A percentile compares a stretch with the other conserved stretches of the same genome.
Conservation (phyloP, 495 filamentous ascomycete genomes). For the Penicillium roqueforti region DNA sequence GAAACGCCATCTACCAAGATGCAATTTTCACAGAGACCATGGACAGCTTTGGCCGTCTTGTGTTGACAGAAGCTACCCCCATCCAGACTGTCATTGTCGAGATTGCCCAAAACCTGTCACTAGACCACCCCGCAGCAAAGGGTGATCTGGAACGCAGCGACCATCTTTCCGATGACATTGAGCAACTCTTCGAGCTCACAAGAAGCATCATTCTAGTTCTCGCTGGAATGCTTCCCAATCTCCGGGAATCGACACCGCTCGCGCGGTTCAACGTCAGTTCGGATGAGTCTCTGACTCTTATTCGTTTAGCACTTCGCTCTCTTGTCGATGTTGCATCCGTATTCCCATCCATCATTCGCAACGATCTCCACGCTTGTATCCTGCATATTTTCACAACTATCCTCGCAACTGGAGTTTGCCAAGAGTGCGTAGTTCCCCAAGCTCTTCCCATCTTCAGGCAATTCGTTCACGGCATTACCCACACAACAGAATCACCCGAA, state of each 20-base stretch:
- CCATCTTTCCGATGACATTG: constrained; percentile 90
- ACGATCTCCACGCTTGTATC: constrained; percentile 94
- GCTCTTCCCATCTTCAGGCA: constrained; percentile 87
- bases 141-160: constrained; percentile 60
- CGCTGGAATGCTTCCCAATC: constrained; percentile 77
- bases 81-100: constrained; percentile 93
- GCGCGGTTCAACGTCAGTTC: constrained; percentile 56
- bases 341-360: constrained; percentile 93
- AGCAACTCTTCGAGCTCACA: constrained; percentile 95
- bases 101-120: constrained; percentile 82
- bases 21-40: constrained; percentile 96
- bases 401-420: constrained; percentile 79
- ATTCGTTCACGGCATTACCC: constrained; percentile 73
- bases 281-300: constrained; percentile 79
- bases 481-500: constrained; percentile 32
- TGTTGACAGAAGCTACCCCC: constrained; percentile 79
- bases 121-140: constrained; percentile 86
- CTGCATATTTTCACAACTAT: constrained; percentile 95
- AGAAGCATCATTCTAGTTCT: constrained; percentile 92
- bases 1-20: constrained; percentile 92
- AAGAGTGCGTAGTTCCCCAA: constrained; percentile 83
- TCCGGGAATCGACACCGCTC: constrained; percentile 69
- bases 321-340: constrained; percentile 91
- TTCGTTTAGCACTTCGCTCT: constrained; percentile 73
- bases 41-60: constrained; percentile 90